phyloP scores from a whole-genome alignment of 2,329 filamentous ascomycete species.

The Aureobasidium zeae region DNA sequence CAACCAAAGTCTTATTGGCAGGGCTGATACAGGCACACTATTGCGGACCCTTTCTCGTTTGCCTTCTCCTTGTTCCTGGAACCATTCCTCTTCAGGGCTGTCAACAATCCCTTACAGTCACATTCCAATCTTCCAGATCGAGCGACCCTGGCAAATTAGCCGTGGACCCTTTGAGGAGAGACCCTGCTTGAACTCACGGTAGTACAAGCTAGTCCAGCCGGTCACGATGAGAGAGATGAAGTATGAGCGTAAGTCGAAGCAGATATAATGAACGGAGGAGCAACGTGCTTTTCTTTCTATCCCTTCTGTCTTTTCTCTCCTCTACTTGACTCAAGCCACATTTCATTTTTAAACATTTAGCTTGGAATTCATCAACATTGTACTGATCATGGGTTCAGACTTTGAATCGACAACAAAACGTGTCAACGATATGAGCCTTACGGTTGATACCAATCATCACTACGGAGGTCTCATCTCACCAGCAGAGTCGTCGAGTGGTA shows the following conservation, averaged over 20 bases:
- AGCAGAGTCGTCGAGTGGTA: constrained; percentile 4
- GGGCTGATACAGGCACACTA: constrained; percentile 9
- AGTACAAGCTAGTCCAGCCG: constrained; percentile 3
- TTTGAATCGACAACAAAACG: neutral
- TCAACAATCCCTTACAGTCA: constrained; percentile 6
- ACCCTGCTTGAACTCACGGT: neutral
- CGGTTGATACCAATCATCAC: neutral
- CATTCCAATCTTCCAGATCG: constrained; percentile 15
- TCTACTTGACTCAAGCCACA: constrained; percentile 7
- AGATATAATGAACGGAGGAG: constrained; percentile 14
- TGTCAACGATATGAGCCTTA: neutral
- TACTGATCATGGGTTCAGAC: constrained; percentile 5
- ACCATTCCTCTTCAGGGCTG: constrained; percentile 12
- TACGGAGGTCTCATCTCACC: neutral
- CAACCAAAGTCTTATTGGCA: constrained; percentile 3
- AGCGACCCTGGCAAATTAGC: constrained; percentile 12
- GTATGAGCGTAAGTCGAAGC: constrained; percentile 6
- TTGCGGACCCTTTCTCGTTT: neutral
- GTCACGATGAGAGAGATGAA: constrained; percentile 2
- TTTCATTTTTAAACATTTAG: too few species aligned
- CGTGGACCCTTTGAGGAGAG: constrained; percentile 2
- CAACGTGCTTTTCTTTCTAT: constrained; percentile 8
- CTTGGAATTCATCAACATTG: neutral
- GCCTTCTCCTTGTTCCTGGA: constrained; percentile 10
- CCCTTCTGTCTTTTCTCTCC: constrained; percentile 7